Evolutionary conservation across 1,139 yeast genomes (phyloP).

Genomic region (Suhomyces coccinellae): DNA sequence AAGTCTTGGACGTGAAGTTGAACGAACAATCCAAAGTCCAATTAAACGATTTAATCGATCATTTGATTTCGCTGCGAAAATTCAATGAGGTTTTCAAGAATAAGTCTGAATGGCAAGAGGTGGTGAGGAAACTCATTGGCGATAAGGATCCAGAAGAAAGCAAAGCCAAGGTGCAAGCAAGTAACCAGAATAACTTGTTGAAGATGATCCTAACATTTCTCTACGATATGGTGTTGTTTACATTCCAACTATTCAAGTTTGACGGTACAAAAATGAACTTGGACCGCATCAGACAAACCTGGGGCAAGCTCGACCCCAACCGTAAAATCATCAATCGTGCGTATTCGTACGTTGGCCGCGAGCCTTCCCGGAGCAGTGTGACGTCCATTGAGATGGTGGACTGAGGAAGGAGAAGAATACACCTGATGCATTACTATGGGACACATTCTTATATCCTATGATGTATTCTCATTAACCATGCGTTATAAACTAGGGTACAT

Average conservation of each 20-base stretch:
- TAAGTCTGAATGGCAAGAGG: conserved; percentile 28
- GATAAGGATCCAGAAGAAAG: conserved; percentile 16
- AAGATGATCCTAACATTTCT: conserved; percentile 29
- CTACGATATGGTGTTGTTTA: conserved; percentile 32
- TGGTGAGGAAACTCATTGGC: conserved; percentile 30
- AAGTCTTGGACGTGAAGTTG: conserved; percentile 45
- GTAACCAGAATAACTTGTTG: conserved; percentile 15
- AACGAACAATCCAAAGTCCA: conserved; percentile 31
- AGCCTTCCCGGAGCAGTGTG: conserved; percentile 21
- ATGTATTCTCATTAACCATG: too few species aligned
- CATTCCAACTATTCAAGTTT: conserved; percentile 36
- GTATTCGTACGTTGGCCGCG: conserved; percentile 38
- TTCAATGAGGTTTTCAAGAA: conserved; percentile 36
- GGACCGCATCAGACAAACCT: conserved; percentile 44
- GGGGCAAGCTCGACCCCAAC: conserved; percentile 49
- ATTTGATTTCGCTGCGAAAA: conserved; percentile 36
- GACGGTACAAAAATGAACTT: conserved; percentile 46
- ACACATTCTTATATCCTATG: too few species aligned
- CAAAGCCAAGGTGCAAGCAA: background rate
- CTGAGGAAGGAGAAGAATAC: background rate
- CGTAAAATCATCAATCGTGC: conserved; percentile 40
- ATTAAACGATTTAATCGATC: conserved; percentile 34
- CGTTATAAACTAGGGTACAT: too few species aligned
- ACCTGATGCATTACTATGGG: too few species aligned
- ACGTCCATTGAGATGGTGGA: conserved; percentile 10